Base-by-base conservation (phyloP, 495 filamentous ascomycete genomes). In the Aspergillus biplanus region DNA sequence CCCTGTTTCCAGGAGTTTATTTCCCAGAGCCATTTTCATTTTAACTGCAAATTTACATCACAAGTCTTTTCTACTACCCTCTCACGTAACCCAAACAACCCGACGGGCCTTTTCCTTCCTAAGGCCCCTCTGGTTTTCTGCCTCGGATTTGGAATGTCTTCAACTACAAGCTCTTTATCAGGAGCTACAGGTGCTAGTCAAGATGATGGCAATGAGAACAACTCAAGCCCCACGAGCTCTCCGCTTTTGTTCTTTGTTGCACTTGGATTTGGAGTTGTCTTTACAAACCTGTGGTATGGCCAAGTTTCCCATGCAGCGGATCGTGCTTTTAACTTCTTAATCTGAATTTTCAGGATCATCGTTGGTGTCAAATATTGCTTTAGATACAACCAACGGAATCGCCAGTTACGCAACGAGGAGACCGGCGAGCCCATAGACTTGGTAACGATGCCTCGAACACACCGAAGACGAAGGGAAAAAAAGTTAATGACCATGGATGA, bases 351-450 rank as follows among this genome's bases (percentile, higher is more conserved):
- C 5, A 98, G 95, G 95, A 99, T 99, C 73, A 99, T 99, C 69
- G 95, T 99, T 66, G 95, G 95, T 44, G 95, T 99, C 55, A 99
- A 99, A 76, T 99, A 99, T 76, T 99, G 95, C 77, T 99, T 99
- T 74, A 85, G 95, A 56, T 98, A 99, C 74, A 99, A 98, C 74
- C 93, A 96, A 65, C 87, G 95, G 33, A 96, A 96, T 74, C 90
- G 95, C 34, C 86, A 87, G 52, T 76, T 90, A 63, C 87, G 90
- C 57, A 83, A 88, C 63, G 88, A 88, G 63, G 93, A 97, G 68
- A 90, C 93, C 67, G 92, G 89, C 63, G 96, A 97, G 47, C 90
- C 91, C 1, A 96, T 82, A 54, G 91, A 92, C 70, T 78, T 97
- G 62, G 83, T 90, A 58, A 80, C 86, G 61, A 90, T 97, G 85